These are phyloP conservation scores for Pseudopyricularia cyperi DNA, from an alignment of 2,329 filamentous ascomycete species.

Conservation along the genomic window DNA sequence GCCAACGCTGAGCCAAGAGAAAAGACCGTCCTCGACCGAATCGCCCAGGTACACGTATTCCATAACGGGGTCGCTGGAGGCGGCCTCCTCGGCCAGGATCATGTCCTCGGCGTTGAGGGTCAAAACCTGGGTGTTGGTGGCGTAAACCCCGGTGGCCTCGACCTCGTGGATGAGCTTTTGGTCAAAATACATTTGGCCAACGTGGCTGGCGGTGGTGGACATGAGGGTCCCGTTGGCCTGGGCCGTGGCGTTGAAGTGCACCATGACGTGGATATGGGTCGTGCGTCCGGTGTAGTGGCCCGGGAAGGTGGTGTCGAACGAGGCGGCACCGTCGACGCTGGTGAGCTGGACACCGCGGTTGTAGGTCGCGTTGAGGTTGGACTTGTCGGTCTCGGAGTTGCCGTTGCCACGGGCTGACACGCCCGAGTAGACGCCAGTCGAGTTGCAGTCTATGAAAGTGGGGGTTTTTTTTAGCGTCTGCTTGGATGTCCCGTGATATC, in stretches of 20 bases:
- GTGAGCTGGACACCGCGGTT: constrained; percentile 30
- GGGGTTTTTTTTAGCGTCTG: neutral
- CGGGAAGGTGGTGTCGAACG: constrained; percentile 27
- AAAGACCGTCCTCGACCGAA: constrained; percentile 29
- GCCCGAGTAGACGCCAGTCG: constrained; percentile 27
- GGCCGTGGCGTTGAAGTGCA: constrained; percentile 14
- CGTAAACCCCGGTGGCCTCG: constrained; percentile 32
- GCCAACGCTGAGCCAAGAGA: constrained; percentile 37
- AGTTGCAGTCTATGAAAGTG: constrained; percentile 18
- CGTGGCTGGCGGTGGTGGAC: constrained; percentile 37
- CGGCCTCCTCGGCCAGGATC: constrained; percentile 28
- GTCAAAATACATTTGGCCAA: constrained; percentile 49
- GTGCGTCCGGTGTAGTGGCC: constrained; percentile 28
- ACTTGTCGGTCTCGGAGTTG: constrained; percentile 18
- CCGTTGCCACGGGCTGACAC: constrained; percentile 16
- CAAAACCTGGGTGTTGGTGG: constrained; percentile 22
- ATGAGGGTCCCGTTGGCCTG: constrained; percentile 35
- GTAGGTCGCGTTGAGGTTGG: constrained; percentile 27
- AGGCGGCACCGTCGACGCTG: constrained; percentile 24
- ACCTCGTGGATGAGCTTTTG: constrained; percentile 36
- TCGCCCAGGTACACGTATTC: constrained; percentile 45
- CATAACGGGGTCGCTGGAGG: constrained; percentile 29
- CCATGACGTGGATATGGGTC: constrained; percentile 22
- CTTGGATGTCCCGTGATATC: constrained; percentile 19
- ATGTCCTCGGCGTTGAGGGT: constrained; percentile 31